Evolutionary conservation across 1,284 basidiomycete genomes (phyloP).

Genomic region (Puccinia horiana): DNA sequence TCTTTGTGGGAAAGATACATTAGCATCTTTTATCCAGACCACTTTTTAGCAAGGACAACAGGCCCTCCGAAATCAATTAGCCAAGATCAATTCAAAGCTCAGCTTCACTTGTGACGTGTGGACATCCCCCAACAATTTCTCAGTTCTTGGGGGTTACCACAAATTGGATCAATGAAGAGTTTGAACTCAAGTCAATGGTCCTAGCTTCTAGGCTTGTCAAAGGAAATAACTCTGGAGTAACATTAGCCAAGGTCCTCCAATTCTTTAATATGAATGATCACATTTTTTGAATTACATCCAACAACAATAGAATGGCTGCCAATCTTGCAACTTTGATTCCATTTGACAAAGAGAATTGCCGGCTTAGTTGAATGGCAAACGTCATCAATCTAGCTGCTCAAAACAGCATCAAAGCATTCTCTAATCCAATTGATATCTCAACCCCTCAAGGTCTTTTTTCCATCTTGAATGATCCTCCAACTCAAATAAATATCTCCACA

Average conservation of each 20-base stretch:
- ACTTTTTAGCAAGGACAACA: not conserved
- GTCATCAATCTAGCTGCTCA: constrained; percentile 14
- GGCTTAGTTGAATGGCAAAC: constrained; percentile 15
- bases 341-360: not conserved
- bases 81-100: not conserved
- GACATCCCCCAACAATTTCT: not conserved
- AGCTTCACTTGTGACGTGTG: not conserved
- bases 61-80: not conserved
- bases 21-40: not conserved
- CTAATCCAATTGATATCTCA: too few relatives aligned
- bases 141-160: constrained; percentile 10
- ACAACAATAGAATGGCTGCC: not conserved
- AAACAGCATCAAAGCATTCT: constrained; percentile 1
- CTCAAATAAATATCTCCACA: not conserved
- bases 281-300: constrained; percentile 5
- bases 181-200: not conserved
- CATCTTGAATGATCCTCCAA: not conserved
- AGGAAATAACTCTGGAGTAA: constrained; percentile 2
- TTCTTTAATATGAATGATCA: not conserved
- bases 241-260: not conserved
- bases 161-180: not conserved
- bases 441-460: not conserved
- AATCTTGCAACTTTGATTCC: not conserved
- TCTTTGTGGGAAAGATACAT: not conserved
- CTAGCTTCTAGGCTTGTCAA: not conserved